These are phyloP conservation scores for Backusella macrospora DNA, from an alignment of 192 early-diverging fungal genomes.

Conservation along the genomic window DNA sequence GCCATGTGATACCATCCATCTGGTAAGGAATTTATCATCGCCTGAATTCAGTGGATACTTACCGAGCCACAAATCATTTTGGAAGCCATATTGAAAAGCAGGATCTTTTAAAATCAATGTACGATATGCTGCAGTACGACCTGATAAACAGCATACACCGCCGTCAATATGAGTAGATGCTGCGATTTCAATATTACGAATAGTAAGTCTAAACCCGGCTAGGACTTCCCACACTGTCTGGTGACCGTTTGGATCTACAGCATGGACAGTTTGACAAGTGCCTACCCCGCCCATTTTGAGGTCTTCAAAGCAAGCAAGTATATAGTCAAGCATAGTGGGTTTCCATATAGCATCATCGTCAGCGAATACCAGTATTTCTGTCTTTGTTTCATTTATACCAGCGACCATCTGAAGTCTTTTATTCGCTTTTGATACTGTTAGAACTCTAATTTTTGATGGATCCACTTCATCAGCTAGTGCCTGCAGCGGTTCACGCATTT, in stretches of 20 bases:
- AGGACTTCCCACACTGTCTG: conserved; percentile 66
- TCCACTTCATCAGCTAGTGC: conserved; percentile 51
- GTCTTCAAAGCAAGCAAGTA: conserved; percentile 64
- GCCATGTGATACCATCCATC: conserved; percentile 63
- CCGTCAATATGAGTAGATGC: conserved; percentile 66
- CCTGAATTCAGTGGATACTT: conserved; percentile 65
- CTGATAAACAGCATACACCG: conserved; percentile 65
- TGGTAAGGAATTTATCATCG: conserved; percentile 66
- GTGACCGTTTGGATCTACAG: conserved; percentile 43
- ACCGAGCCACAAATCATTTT: conserved; percentile 57
- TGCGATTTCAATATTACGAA: conserved; percentile 65
- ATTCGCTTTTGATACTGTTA: conserved; percentile 52
- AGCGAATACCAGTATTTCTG: conserved; percentile 57
- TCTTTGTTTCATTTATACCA: conserved; percentile 55
- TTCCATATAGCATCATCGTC: conserved; percentile 66
- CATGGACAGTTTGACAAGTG: conserved; percentile 57
- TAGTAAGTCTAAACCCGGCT: conserved; percentile 57
- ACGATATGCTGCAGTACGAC: conserved; percentile 62
- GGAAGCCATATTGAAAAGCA: conserved; percentile 60
- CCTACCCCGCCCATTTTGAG: conserved; percentile 60
- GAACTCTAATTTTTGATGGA: conserved; percentile 46
- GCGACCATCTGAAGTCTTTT: conserved; percentile 63
- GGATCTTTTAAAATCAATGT: conserved; percentile 61
- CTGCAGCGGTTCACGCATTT: conserved; percentile 45
- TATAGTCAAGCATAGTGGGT: conserved; percentile 54